Conservation (phyloP, 2,329 filamentous ascomycete species). For the Hypoxylon sp. region DNA sequence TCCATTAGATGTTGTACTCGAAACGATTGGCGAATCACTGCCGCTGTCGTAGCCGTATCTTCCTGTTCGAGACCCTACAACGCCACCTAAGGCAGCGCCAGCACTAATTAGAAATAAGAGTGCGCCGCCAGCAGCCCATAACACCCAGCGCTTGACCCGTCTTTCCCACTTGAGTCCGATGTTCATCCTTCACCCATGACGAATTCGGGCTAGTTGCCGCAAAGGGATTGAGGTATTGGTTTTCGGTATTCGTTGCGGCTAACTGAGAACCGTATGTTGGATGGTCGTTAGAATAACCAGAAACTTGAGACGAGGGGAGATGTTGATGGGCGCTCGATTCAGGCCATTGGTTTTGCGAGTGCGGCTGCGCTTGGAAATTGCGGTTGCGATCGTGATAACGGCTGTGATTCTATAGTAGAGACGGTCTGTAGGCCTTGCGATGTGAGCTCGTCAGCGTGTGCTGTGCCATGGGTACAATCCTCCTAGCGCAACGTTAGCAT, state of each 20-base stretch:
- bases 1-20: slow-evolving; percentile 31
- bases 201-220: slow-evolving; percentile 4
- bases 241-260: slow-evolving; percentile 18
- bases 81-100: slow-evolving; percentile 42
- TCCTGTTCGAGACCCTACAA: slow-evolving; percentile 32
- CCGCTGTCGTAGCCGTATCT: not conserved
- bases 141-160: slow-evolving; percentile 34
- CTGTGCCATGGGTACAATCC: slow-evolving; percentile 31
- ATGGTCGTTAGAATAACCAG: slow-evolving; percentile 24
- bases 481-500: slow-evolving; percentile 18
- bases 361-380: slow-evolving; percentile 13
- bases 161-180: not conserved
- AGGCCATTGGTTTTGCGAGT: slow-evolving; percentile 18
- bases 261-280: slow-evolving; percentile 9
- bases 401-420: slow-evolving; percentile 8
- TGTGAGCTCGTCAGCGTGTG: slow-evolving; percentile 36
- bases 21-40: not conserved
- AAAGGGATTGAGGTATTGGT: slow-evolving; percentile 21
- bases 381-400: slow-evolving; percentile 18
- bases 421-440: slow-evolving; percentile 38
- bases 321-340: slow-evolving; percentile 10
- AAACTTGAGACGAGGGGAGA: slow-evolving; percentile 24
- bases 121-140: slow-evolving; percentile 37
- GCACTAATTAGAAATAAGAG: slow-evolving; percentile 33
- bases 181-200: slow-evolving; percentile 32